Percentiles rank a stretch among this genome's conserved stretches.
phyloP scores from a whole-genome alignment of 352 stramenopile species.

The Globisporangium yorkense region DNA sequence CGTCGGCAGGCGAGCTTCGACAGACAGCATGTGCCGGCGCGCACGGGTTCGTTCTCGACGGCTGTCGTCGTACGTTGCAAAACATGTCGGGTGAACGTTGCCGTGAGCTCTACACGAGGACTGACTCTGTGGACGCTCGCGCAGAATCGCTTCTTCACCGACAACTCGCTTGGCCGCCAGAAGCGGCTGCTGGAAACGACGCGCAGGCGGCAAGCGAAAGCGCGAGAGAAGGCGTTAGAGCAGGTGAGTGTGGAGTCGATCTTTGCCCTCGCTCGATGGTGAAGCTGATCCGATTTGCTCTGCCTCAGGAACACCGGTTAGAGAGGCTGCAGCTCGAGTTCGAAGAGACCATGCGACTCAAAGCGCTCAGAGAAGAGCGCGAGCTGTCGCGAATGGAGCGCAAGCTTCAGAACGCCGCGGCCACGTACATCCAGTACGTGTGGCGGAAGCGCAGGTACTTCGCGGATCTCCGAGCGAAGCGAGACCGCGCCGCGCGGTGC shows the following conservation, averaged over 20 bases:
- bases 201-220: slow-evolving; percentile 44
- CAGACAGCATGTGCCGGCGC: slow-evolving; percentile 17
- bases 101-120: not conserved
- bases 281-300: not conserved
- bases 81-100: not conserved
- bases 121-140: not conserved
- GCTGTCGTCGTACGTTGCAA: slow-evolving; percentile 26
- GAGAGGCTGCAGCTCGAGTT: slow-evolving; percentile 41
- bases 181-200: slow-evolving; percentile 48
- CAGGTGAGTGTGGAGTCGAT: slow-evolving; percentile 24
- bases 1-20: slow-evolving; percentile 29
- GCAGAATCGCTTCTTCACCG: slow-evolving; percentile 67
- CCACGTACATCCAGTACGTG: slow-evolving; percentile 64
- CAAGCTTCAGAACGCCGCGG: slow-evolving; percentile 58
- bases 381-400: slow-evolving; percentile 48
- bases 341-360: slow-evolving; percentile 30
- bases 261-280: not conserved
- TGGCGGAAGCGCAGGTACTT: slow-evolving; percentile 28
- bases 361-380: slow-evolving; percentile 34
- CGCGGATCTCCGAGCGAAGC: slow-evolving; percentile 4
- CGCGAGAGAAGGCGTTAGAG: slow-evolving; percentile 39
- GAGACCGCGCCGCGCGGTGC: slow-evolving; percentile 23
- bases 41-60: slow-evolving; percentile 26
- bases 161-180: slow-evolving; percentile 62
- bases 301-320: slow-evolving; percentile 31